Conservation (phyloP, 2,329 filamentous ascomycete genomes). For the Cytospora mali region DNA sequence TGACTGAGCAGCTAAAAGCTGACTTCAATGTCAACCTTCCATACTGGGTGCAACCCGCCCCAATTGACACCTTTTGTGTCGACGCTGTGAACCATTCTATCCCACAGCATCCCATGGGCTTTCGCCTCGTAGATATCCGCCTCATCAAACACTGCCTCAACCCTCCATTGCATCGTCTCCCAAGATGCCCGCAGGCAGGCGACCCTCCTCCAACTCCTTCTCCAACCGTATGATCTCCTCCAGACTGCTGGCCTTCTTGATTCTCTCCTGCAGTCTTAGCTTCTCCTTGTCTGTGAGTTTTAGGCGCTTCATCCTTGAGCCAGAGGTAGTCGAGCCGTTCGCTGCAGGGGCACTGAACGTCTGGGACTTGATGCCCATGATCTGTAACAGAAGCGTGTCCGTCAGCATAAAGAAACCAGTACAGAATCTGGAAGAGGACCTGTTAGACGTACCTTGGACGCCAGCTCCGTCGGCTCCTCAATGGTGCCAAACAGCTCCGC, state of each 20-base stretch:
- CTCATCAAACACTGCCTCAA: constrained; percentile 64
- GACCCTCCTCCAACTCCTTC: constrained; percentile 87
- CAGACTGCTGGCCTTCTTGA: constrained; percentile 84
- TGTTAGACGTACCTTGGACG: constrained; percentile 59
- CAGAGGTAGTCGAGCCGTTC: constrained; percentile 46
- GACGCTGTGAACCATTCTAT: background rate
- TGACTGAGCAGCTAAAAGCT: background rate
- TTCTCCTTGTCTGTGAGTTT: constrained; percentile 88
- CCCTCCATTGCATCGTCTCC: constrained; percentile 64
- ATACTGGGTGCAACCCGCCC: background rate
- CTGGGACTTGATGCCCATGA: constrained; percentile 82
- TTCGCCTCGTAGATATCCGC: constrained; percentile 29
- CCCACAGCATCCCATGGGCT: background rate
- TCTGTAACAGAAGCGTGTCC: constrained; percentile 48
- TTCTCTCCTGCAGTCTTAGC: constrained; percentile 81
- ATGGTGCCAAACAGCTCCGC: constrained; percentile 80
- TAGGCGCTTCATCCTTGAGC: constrained; percentile 71
- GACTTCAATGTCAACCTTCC: background rate
- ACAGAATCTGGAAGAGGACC: background rate
- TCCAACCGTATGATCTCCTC: constrained; percentile 89
- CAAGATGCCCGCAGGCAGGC: constrained; percentile 70
- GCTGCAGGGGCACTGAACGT: constrained; percentile 62
- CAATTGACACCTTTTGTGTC: background rate
- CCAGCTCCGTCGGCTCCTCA: constrained; percentile 77
- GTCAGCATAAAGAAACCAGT: constrained; percentile 17